Percentiles rank a stretch among this genome's conserved stretches.
Evolutionary conservation across 345 rosid species (phyloP).

Genomic region (Fremontodendron californicum): DNA sequence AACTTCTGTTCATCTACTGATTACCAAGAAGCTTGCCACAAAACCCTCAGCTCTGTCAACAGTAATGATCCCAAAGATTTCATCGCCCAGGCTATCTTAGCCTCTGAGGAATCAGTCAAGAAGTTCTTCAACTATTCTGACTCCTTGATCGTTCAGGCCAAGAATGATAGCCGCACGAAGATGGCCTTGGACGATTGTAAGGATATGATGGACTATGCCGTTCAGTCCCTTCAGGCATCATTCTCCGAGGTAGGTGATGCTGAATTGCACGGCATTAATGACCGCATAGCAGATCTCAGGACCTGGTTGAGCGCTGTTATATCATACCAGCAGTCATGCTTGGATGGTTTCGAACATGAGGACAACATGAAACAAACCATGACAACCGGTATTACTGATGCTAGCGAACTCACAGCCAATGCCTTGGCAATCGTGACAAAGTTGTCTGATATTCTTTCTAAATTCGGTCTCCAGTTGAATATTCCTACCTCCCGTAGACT

Average conservation of each 20-base stretch:
- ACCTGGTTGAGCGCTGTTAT: slow-evolving; percentile 54
- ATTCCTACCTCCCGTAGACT: not conserved
- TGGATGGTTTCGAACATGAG: slow-evolving; percentile 40
- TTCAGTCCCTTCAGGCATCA: slow-evolving; percentile 30
- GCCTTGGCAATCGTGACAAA: slow-evolving; percentile 46
- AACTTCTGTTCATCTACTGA: slow-evolving; percentile 42
- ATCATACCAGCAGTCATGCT: slow-evolving; percentile 43
- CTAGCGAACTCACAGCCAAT: slow-evolving; percentile 43
- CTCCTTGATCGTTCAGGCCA: slow-evolving; percentile 9
- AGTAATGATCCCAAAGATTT: slow-evolving; percentile 50
- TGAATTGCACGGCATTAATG: slow-evolving; percentile 4
- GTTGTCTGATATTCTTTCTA: slow-evolving; percentile 32
- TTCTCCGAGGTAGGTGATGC: slow-evolving; percentile 18
- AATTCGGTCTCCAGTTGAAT: slow-evolving; percentile 28
- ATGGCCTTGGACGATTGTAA: slow-evolving; percentile 43
- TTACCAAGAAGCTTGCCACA: slow-evolving; percentile 44
- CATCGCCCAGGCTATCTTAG: slow-evolving; percentile 35
- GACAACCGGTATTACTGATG: slow-evolving; percentile 21
- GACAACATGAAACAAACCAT: slow-evolving; percentile 25
- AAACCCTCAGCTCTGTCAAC: slow-evolving; percentile 34
- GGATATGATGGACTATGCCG: slow-evolving; percentile 28
- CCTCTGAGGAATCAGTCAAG: slow-evolving; percentile 33
- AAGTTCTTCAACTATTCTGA: slow-evolving; percentile 36
- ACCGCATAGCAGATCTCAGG: slow-evolving; percentile 17
- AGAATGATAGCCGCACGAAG: not conserved